Conservation (phyloP, 2,329 filamentous ascomycete species). For the Colletotrichum gigasporum region DNA sequence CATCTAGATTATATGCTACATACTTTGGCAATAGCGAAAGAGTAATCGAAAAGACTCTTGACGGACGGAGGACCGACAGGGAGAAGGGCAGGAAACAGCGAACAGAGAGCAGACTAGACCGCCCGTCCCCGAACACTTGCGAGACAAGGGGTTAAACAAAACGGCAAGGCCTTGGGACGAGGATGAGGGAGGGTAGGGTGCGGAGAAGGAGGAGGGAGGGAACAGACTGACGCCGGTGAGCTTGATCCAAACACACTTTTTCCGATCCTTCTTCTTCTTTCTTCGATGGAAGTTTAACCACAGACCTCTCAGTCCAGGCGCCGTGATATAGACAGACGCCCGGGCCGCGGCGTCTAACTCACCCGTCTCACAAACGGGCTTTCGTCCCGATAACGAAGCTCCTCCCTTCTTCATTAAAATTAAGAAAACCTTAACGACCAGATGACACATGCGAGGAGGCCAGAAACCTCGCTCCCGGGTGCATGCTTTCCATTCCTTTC, state of each 20-base stretch:
- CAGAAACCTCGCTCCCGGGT: not conserved
- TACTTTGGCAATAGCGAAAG: too few species aligned
- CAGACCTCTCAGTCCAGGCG: too few species aligned
- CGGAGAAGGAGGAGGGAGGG: not conserved
- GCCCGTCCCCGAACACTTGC: not conserved
- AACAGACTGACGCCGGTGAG: too few species aligned
- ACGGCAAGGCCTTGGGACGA: not conserved
- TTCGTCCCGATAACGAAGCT: slow-evolving; percentile 18
- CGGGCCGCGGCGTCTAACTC: not conserved
- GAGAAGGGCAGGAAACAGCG: not conserved
- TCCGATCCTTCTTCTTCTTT: not conserved
- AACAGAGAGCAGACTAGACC: not conserved
- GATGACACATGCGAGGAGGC: slow-evolving; percentile 24
- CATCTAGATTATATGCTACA: not conserved
- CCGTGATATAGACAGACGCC: not conserved
- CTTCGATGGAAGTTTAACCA: too few species aligned
- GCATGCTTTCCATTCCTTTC: not conserved
- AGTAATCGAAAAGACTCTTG: too few species aligned
- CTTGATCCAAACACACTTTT: not conserved
- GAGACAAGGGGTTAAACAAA: not conserved
- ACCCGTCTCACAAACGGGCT: not conserved
- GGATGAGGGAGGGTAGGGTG: not conserved
- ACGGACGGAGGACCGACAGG: too few species aligned
- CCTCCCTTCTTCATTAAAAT: not conserved
- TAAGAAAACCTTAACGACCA: slow-evolving; percentile 11